Conservation (phyloP, 2,329 filamentous ascomycete genomes). For the Aspergillus spinulosporus region DNA sequence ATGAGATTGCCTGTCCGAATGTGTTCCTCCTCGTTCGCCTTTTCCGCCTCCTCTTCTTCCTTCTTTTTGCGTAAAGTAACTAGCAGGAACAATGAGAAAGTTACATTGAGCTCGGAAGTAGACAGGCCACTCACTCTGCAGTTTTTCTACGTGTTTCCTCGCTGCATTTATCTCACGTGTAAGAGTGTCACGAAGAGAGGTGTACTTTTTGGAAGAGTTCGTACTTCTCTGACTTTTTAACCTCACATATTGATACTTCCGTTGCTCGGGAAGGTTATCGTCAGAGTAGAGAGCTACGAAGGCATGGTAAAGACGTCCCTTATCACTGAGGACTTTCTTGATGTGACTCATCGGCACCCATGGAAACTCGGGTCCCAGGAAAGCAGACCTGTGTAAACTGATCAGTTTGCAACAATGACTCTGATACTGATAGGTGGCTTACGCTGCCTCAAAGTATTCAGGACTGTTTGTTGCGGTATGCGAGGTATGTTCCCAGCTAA, state of each 20-base stretch:
- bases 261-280: conserved; percentile 14
- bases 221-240: conserved; percentile 20
- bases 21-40: conserved; percentile 38
- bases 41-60: conserved; percentile 31
- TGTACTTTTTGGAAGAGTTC: background rate
- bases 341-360: conserved; percentile 41
- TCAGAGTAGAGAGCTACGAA: conserved; percentile 29
- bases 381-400: background rate
- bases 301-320: conserved; percentile 34
- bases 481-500: conserved; percentile 30
- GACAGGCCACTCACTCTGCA: conserved; percentile 18
- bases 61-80: conserved; percentile 21
- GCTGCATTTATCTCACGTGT: conserved; percentile 31
- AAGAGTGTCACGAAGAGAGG: conserved; percentile 5
- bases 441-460: conserved; percentile 25
- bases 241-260: conserved; percentile 22
- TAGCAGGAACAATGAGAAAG: conserved; percentile 4
- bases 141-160: conserved; percentile 26
- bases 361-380: conserved; percentile 35
- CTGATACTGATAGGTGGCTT: conserved; percentile 10
- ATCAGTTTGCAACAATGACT: background rate
- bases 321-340: conserved; percentile 32
- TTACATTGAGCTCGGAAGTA: too few species aligned
- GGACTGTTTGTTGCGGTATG: conserved; percentile 25
- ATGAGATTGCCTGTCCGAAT: conserved; percentile 54